Base-by-base conservation (phyloP, 805 yeast species). In the Yarrowia sp. region DNA sequence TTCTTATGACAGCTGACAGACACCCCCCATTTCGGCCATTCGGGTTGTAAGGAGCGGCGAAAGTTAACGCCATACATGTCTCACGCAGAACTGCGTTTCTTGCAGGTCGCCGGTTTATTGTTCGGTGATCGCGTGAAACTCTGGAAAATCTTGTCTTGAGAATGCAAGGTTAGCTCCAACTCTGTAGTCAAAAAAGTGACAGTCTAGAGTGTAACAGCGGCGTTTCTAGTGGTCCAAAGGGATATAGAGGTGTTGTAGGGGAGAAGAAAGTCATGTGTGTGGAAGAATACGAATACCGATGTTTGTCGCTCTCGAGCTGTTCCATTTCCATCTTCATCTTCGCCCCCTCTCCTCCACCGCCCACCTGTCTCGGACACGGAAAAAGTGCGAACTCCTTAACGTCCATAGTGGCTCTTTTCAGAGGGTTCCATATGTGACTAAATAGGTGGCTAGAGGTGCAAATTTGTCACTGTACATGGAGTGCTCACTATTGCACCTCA, bases 91-190 rank as follows among this genome's bases (percentile, higher is more conserved):
- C 42, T 39, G n/a, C 8, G n/a, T 13, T 8, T 39, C 42, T 39
- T 39, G 42, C 42, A 39, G 42, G n/a, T 38, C 10, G 15, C 10
- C 47, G 47, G 49, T 19, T 10, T 7, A 13, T 20, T 44, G 49
- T 44, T 20, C 49, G 49, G 49, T 44, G 49, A 44, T 44, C 49
- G 49, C 50, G 50, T 46, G 50, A 12, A 14, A 2, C 6, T 3
- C 30, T 24, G 9, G 20, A n/a, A 49, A 49, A 33, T 49, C 39
- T 49, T 49, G 55, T 33, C 20, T 5, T 9, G 24, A 4, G 39
- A 49, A 38, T 49, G 20, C n/a, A 15, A 47, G 7, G n/a, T 34
- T 50, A 34, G 40, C 24, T 20, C 24, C 24, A 50, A 50, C 56
- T 49, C n/a, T 50, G 30, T 14, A 46, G 50, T 4, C 38, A 30